Base-by-base conservation (phyloP, 495 filamentous ascomycete genomes). In the Opeltia flavorubescens region DNA sequence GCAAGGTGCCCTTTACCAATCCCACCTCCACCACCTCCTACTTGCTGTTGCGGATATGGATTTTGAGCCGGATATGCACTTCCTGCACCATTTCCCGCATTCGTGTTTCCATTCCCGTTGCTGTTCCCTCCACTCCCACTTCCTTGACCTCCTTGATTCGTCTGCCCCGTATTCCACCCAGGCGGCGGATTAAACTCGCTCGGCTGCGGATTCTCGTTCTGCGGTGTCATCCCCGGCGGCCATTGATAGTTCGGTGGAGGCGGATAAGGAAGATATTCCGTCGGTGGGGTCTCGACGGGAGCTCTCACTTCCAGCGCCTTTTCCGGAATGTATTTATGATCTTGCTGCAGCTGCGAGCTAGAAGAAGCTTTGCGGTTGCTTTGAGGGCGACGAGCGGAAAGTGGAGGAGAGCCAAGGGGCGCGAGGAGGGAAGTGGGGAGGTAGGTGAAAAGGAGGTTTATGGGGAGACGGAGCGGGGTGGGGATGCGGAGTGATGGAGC, bases 211-310 rank as follows among this genome's bases (percentile, higher is more conserved):
- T 49, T 49, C 9, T 15, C 12, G 40, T 38, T 48, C 2, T 43
- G 46, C 1, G 50, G 50, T 7, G 41, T 33, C 13, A 41, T 46
- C 25, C 54, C 54, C 0, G 50, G 44, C 3, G 54, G 54, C 0
- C 41, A 44, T 8, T 15, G 25, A 15, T 54, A 54, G 15, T 43
- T 47, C 7, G 44, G 43, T 3, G 55, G 51, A 5, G 52, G 52
- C 3, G 52, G 45, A 36, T 54, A 57, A 15, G 54, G 53, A 1
- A 58, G 12, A 40, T 50, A 50, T 39, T 53, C 42, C 1, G 47
- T 55, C 21, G 53, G 52, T 8, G 53, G 55, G 4, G 55, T 55
- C 2, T 40, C 27, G 23, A 47, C 29, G 13, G 48, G 40, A 6
- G 28, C 8, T 9, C 27, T n/a, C 62, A 59, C 59, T 34, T n/a